A percentile compares a stretch with the other conserved stretches of the same genome.
phyloP scores from a whole-genome alignment of 1,284 basidiomycete species.

The Ustanciosporium gigantosporum region DNA sequence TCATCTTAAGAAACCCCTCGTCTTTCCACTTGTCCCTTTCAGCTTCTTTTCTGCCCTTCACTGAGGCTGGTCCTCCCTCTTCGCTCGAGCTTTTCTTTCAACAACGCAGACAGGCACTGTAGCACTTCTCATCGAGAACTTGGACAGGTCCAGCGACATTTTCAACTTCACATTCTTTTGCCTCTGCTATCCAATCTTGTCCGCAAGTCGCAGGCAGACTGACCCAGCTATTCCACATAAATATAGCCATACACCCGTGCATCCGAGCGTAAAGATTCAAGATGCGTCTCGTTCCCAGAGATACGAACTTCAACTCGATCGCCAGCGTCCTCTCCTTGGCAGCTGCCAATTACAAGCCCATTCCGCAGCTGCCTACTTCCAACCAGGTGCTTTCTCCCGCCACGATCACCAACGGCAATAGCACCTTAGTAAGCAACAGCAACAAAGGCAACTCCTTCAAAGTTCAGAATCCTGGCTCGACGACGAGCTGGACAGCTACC shows the following conservation, averaged over 20 bases:
- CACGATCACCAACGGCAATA: conserved; percentile 3
- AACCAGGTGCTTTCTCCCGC: conserved; percentile 10
- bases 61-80: conserved; percentile 27
- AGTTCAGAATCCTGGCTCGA: conserved; percentile 19
- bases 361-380: conserved; percentile 42
- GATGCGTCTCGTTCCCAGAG: conserved; percentile 38
- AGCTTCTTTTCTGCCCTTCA: background rate
- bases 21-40: too few relatives aligned
- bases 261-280: background rate
- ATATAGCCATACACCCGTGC: too few relatives aligned
- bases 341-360: conserved; percentile 60
- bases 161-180: background rate
- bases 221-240: background rate
- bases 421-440: conserved; percentile 10
- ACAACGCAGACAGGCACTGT: conserved; percentile 10
- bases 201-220: background rate
- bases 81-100: conserved; percentile 17
- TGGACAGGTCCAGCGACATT: background rate
- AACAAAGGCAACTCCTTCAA: conserved; percentile 35
- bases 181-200: background rate
- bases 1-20: background rate
- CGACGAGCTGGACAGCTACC: conserved; percentile 17
- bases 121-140: background rate
- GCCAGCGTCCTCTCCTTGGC: conserved; percentile 53
- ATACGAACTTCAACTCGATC: conserved; percentile 33